Percentiles rank a stretch among this genome's conserved stretches.
Conservation (phyloP, 768 basidiomycete species). For the Leucogyrophana mollusca region DNA sequence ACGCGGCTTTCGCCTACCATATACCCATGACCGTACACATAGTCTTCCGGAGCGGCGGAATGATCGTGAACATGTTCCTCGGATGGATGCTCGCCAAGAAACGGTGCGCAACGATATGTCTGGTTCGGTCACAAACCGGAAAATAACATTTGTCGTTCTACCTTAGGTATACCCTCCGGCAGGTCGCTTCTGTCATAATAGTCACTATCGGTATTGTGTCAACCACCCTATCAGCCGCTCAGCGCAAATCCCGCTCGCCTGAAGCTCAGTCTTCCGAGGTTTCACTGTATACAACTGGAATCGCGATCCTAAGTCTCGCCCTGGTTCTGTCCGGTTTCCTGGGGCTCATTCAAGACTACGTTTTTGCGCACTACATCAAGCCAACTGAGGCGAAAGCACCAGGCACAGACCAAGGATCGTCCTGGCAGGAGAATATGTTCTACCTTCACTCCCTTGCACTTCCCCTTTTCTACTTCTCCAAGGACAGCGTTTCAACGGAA, state of each 20-base stretch:
- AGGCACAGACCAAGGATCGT: conserved; percentile 17
- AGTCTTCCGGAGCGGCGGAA: conserved; percentile 87
- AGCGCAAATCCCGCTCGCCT: conserved; percentile 21
- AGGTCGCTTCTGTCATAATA: conserved; percentile 73
- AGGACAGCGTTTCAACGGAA: conserved; percentile 43
- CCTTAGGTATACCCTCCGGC: conserved; percentile 59
- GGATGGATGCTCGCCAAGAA: conserved; percentile 69
- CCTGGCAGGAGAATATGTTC: conserved; percentile 92
- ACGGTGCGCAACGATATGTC: conserved; percentile 39
- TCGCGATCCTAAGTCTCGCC: conserved; percentile 71
- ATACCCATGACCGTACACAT: conserved; percentile 95
- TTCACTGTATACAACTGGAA: conserved; percentile 61
- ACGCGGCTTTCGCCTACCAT: conserved; percentile 82
- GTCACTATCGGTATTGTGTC: conserved; percentile 78
- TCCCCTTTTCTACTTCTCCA: conserved; percentile 70
- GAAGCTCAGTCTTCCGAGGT: conserved; percentile 1
- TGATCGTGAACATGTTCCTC: conserved; percentile 80
- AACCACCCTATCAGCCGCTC: conserved; percentile 77
- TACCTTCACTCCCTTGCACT: conserved; percentile 82
- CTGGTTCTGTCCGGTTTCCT: conserved; percentile 80
- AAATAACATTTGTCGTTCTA: not conserved
- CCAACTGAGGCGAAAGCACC: conserved; percentile 20
- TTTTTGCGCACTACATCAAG: conserved; percentile 51
- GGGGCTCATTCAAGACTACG: conserved; percentile 83
- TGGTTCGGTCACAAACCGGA: not conserved